Percentiles rank a stretch among this genome's conserved stretches.
Evolutionary conservation across 208 protist species (phyloP).

Genomic region (Trypanosoma vivax): DNA sequence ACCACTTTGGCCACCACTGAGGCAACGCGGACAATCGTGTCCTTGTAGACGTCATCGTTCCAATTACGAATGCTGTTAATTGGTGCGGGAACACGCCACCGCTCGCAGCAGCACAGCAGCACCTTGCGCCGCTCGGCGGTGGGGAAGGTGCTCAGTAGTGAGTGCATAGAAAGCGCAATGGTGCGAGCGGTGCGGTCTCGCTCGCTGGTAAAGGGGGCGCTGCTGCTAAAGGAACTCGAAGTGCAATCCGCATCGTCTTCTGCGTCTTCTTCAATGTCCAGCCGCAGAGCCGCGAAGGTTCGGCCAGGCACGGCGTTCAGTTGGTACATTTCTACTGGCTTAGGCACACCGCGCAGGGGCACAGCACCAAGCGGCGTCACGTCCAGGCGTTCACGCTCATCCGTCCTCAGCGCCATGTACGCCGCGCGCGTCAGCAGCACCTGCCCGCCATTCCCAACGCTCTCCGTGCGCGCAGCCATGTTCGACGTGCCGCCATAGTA

Average conservation of each 20-base stretch:
- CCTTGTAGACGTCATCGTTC: background rate
- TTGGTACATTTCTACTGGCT: constrained; percentile 35
- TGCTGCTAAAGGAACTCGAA: background rate
- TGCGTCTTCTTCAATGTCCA: background rate
- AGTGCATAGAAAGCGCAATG: background rate
- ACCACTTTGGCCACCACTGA: background rate
- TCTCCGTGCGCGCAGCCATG: constrained; percentile 1
- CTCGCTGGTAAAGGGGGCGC: background rate
- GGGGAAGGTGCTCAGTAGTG: background rate
- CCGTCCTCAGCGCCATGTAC: background rate
- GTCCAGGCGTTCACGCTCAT: constrained; percentile 5
- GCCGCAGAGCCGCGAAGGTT: background rate
- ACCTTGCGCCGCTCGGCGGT: background rate
- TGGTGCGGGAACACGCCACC: background rate
- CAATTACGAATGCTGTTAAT: background rate
- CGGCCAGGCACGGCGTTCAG: background rate
- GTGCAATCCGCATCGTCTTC: background rate
- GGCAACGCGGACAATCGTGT: background rate
- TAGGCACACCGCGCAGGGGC: constrained; percentile 39
- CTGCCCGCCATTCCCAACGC: constrained; percentile 3
- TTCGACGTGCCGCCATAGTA: background rate
- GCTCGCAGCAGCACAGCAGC: background rate
- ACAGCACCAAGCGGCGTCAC: constrained; percentile 18
- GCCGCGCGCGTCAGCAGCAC: constrained; percentile 1
- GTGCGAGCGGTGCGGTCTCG: background rate